phyloP scores from a whole-genome alignment of 352 stramenopile species.

The Phytophthora melonis region DNA sequence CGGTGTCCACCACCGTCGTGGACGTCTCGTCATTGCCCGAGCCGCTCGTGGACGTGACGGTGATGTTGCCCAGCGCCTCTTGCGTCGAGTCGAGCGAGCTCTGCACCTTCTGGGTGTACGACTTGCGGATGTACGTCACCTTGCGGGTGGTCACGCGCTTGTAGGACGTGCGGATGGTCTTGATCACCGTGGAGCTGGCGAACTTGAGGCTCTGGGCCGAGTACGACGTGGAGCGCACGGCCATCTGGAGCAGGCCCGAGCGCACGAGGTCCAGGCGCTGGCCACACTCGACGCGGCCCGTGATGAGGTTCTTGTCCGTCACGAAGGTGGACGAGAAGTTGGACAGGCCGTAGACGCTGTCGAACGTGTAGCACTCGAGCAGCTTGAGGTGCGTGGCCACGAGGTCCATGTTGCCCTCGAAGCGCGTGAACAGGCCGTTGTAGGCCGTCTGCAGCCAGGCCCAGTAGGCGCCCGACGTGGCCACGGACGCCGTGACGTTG shows the following conservation, averaged over 20 bases:
- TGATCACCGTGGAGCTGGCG: conserved; percentile 53
- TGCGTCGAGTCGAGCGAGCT: conserved; percentile 39
- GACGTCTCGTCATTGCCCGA: conserved; percentile 30
- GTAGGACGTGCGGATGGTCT: conserved; percentile 47
- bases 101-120: conserved; percentile 47
- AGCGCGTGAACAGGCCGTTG: conserved; percentile 60
- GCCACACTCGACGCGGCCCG: conserved; percentile 52
- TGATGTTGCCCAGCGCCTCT: conserved; percentile 38
- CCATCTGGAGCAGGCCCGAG: conserved; percentile 55
- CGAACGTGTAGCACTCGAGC: conserved; percentile 70
- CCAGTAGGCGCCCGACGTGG: conserved; percentile 70
- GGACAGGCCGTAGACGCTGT: conserved; percentile 55
- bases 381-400: conserved; percentile 70
- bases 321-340: conserved; percentile 64
- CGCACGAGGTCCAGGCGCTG: conserved; percentile 62
- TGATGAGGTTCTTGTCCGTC: conserved; percentile 62
- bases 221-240: conserved; percentile 53
- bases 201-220: conserved; percentile 56
- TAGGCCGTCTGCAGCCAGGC: conserved; percentile 69
- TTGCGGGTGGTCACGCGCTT: conserved; percentile 46
- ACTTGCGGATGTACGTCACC: conserved; percentile 46
- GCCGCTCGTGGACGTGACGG: conserved; percentile 33
- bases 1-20: conserved; percentile 41
- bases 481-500: conserved; percentile 54
- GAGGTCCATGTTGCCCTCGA: conserved; percentile 68